Evolutionary conservation across 2,329 filamentous ascomycete genomes (phyloP).

Genomic region (Ceratocystis lukuohia): DNA sequence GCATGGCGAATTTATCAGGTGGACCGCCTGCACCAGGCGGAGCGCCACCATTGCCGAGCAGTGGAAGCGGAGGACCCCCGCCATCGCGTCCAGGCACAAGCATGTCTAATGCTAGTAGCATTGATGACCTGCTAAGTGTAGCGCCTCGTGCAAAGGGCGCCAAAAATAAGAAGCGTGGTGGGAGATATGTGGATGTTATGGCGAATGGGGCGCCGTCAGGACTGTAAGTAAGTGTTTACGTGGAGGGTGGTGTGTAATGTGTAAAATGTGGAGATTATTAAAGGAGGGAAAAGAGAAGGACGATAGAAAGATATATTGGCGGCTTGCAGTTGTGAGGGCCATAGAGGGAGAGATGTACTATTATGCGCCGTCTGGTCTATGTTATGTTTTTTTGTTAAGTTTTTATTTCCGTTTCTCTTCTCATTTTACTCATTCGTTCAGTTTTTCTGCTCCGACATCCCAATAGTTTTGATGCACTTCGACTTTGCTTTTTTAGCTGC

Average conservation of each 20-base stretch:
- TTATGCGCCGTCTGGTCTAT: background rate
- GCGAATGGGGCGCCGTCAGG: constrained; percentile 35
- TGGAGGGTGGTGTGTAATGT: no score
- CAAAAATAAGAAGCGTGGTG: constrained; percentile 66
- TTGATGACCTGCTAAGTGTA: constrained; percentile 79
- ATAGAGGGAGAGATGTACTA: background rate
- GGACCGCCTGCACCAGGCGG: constrained; percentile 24
- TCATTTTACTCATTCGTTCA: background rate
- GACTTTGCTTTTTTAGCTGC: no score
- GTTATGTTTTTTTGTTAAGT: background rate
- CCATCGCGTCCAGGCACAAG: constrained; percentile 61
- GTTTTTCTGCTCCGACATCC: background rate
- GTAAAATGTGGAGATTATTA: background rate
- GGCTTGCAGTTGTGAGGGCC: no score
- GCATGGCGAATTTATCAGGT: constrained; percentile 13
- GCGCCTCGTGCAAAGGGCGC: constrained; percentile 52
- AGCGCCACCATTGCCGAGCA: constrained; percentile 21
- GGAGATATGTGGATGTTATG: constrained; percentile 94
- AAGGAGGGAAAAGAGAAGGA: background rate
- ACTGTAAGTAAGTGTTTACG: background rate
- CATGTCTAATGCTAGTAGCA: constrained; percentile 83
- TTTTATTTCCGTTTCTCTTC: background rate
- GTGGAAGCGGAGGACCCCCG: constrained; percentile 26
- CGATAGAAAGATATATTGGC: background rate
- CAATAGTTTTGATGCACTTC: no score